These are phyloP conservation scores for Gaertneriomyces sp. DNA, from an alignment of 192 early-diverging fungal species.

Conservation along the genomic window DNA sequence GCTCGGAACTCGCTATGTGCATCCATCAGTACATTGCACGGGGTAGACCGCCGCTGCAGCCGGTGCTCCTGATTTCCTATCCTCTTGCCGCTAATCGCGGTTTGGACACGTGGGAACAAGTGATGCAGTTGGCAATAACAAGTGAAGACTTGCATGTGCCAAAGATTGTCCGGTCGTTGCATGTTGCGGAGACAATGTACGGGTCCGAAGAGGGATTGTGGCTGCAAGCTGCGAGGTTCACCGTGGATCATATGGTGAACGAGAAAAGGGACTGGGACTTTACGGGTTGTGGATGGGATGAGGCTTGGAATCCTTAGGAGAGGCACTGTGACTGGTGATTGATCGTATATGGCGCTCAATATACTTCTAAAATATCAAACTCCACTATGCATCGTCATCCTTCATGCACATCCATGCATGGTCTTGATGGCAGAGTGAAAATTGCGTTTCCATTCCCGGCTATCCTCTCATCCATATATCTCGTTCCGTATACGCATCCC, in stretches of 20 bases:
- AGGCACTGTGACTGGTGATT: too few relatives aligned
- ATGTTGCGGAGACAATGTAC: conserved; percentile 3
- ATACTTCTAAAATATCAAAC: too few relatives aligned
- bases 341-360: too few relatives aligned
- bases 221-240: conserved; percentile 4
- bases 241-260: background rate
- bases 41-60: conserved; percentile 7
- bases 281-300: conserved; percentile 1
- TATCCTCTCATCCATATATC: too few relatives aligned
- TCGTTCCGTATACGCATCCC: too few relatives aligned
- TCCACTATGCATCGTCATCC: too few relatives aligned
- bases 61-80: background rate
- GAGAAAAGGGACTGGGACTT: background rate
- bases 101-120: conserved; percentile 5
- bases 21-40: conserved; percentile 8
- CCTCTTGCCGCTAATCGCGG: background rate
- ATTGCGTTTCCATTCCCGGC: too few relatives aligned
- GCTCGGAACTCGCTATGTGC: background rate
- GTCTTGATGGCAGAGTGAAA: too few relatives aligned
- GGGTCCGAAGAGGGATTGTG: background rate
- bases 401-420: too few relatives aligned
- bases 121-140: background rate
- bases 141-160: conserved; percentile 19
- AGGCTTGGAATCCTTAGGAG: background rate
- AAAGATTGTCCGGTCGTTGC: conserved; percentile 8